Base-by-base conservation (phyloP, 768 basidiomycete genomes). In the Phaeotremella skinneri region DNA sequence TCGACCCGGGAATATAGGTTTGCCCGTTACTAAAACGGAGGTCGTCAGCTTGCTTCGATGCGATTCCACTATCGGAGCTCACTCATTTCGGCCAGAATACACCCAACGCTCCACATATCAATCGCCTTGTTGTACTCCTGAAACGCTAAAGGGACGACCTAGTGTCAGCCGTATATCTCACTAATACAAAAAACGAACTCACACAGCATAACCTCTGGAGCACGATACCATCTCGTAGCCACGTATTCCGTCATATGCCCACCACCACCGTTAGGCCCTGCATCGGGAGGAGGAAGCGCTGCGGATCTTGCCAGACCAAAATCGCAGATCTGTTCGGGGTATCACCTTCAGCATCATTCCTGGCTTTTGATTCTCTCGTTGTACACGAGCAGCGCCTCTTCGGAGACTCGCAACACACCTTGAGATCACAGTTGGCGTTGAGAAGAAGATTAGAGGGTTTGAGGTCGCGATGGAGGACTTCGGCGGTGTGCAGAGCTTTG, bases 351-450 rank as follows among this genome's bases (percentile, higher is more conserved):
- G 17, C 34, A 37, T 37, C 34, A 37, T 17, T 37, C 34, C 72
- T 51, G 72, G 74, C 6, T 65, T 70, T 3, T 71, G 74, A 30
- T 65, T 69, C 57, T 41, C 43, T 59, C 27, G 16, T 32, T 2
- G 20, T 41, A 21, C 34, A 20, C 4, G 34, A 27, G 11, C 34
- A 17, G 31, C 13, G 41, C 29, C 43, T 62, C 68, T 54, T 60
- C 62, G 47, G 58, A 1, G 21, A 50, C 80, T 68, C 55, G n/a
- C n/a, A n/a, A n/a, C n/a, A n/a, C n/a, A 90, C 91, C 80, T 94
- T 94, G 55, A 97, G 84, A 78, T 97, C 92, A 72, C 92, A 97
- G 70, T 94, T 97, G 49, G 91, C 90, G 69, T 99, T 99, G 58
- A 99, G 80, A 1, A 99, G 83, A 23, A 99, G 81, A 73, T 98